Evolutionary conservation across 768 basidiomycete genomes (phyloP), one percentile per base, ranked within the genome.

Genomic region (Pseudohyphozyma bogoriensis): DNA sequence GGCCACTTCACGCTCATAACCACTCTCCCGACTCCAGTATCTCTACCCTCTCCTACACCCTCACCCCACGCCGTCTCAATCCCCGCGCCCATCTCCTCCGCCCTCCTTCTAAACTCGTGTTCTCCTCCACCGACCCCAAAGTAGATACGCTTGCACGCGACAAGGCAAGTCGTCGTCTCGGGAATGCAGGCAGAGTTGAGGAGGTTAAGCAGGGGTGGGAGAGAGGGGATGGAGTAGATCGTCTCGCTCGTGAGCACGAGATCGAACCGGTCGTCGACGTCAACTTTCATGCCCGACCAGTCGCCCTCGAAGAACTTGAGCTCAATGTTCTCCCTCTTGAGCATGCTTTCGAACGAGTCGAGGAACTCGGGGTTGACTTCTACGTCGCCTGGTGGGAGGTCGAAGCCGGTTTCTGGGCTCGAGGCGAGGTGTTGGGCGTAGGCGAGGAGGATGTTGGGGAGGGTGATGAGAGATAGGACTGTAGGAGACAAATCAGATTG

Each of bases 91-190:
- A 70, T 66, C 32, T 70, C 73, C 61, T 79, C 74, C 3, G 89
- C 79, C 9, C 77, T 78, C 31, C 74, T 70, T n/a, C 82, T 72
- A 67, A 93, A 93, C 61, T 84, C 86, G 16, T 79, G 73, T 31
- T 92, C 76, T 10, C 91, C 88, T 0, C 93, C 92, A 1, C 91
- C 92, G 6, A 96, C 89, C 10, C 93, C 93, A 72, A 97, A 96
- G 72, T 96, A 96, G 24, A 96, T 74, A 18, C 89, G 80, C 73
- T 96, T 97, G 2, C 87, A 88, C 3, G 90, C 91, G 4, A 95
- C 85, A 12, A 95, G 80, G 66, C 85, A 88, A 9, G 78, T 47
- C n/a, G n/a, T n/a, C 55, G 58, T 46, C 28, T 62, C 33, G 28
- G 54, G 50, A 4, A 47, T 51, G 35, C 50, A 42, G 4, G 65